phyloP scores from a whole-genome alignment of 768 basidiomycete genomes.

The Cystofilobasidium bisporidii region DNA sequence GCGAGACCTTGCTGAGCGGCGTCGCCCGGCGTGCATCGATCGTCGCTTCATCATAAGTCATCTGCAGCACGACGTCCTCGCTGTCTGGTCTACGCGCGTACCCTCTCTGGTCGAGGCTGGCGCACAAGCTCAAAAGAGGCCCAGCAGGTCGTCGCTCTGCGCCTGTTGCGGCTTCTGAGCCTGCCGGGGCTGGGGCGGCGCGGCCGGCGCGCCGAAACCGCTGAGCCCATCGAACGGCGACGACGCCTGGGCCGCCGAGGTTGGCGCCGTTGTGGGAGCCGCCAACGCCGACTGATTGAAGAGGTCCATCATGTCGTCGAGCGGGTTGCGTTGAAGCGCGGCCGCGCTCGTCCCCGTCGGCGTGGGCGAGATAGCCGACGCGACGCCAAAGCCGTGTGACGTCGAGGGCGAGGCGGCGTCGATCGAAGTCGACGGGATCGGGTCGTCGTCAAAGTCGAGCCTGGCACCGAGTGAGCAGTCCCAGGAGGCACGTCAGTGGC shows the following conservation, averaged over 20 bases:
- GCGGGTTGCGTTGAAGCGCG: constrained; percentile 19
- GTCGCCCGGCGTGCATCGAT: no score
- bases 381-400: not conserved
- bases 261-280: not conserved
- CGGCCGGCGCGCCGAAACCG: not conserved
- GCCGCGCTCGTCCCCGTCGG: constrained; percentile 4
- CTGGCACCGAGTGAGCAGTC: not conserved
- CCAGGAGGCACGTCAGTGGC: no score
- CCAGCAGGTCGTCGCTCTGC: constrained; percentile 10
- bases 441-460: constrained; percentile 29
- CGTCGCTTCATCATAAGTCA: no score
- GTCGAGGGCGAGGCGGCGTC: not conserved
- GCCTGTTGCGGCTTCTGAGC: not conserved
- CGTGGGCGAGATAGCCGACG: constrained; percentile 7
- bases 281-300: constrained; percentile 16
- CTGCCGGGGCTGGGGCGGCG: not conserved
- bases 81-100: no score
- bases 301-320: constrained; percentile 27
- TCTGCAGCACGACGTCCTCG: no score
- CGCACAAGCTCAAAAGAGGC: constrained; percentile 15
- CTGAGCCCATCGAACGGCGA: constrained; percentile 2
- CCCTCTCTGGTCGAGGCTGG: no score
- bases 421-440: constrained; percentile 16
- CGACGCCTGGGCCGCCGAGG: not conserved
- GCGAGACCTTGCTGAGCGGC: no score